Evolutionary conservation across 805 yeast species (phyloP), one percentile per base, ranked within the genome.

Genomic region (Kodamaea neixiangensis): DNA sequence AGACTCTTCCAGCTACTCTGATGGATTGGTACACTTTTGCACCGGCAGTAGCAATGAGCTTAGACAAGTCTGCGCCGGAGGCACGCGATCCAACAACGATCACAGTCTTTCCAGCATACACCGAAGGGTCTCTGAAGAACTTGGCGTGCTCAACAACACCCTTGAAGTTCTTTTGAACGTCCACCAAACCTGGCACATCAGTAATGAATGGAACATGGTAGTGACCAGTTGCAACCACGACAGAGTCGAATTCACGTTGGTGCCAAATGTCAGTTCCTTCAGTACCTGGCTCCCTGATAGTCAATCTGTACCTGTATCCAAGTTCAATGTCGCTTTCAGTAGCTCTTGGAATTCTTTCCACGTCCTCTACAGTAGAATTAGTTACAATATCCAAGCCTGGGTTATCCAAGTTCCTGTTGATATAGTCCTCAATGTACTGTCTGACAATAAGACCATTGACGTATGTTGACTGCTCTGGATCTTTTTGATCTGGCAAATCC

Each of bases 191-290:
- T 3, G 64, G 61, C 4, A 75, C 75, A 4, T 64, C 60, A 5
- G 82, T 82, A 42, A 78, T 70, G 49, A 54, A 73, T 1, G 82
- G 81, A 3, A 72, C 60, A 50, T 75, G 77, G 58, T 77, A 78
- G 59, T 78, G 81, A 17, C 82, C 82, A 14, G 71, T 69, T 7
- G 80, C 77, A 14, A 78, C 67, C 17, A 77, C 63, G 15, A 78
- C 70, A 18, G 72, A 62, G 58, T 78, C 80, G 51, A 65, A 77
- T 10, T 53, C 60, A 40, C 67, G 63, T 46, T 64, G 70, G 53
- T 56, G 66, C 80, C 80, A 76, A 7, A 56, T 41, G 25, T 74
- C 78, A 2, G 60, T 11, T 1, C 55, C 54, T 10, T 59, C 60
- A 19, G 46, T 39, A 42, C 54, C 43, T 53, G 59, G 14, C 57